phyloP scores from a whole-genome alignment of 306 rosid species.

The Adenanthera pavonina region DNA sequence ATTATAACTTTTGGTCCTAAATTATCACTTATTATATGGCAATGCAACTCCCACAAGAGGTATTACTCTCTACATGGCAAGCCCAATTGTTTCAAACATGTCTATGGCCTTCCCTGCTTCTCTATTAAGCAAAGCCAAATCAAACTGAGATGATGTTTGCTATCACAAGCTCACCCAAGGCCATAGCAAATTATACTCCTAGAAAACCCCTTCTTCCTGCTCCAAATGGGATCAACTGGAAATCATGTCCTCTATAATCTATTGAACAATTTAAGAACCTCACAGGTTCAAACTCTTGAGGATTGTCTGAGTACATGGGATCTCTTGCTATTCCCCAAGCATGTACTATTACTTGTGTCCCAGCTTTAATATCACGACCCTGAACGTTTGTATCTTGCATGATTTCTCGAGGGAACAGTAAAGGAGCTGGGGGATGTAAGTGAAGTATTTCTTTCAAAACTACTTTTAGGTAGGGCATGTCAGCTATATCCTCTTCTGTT shows the following conservation, averaged over 20 bases:
- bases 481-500: slow-evolving; percentile 46
- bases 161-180: slow-evolving; percentile 36
- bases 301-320: slow-evolving; percentile 27
- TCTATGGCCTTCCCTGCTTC: slow-evolving; percentile 38
- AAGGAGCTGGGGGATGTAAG: slow-evolving; percentile 50
- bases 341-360: slow-evolving; percentile 39
- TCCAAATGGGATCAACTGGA: slow-evolving; percentile 46
- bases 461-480: slow-evolving; percentile 54
- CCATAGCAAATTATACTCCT: slow-evolving; percentile 39
- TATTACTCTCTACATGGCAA: slow-evolving; percentile 35
- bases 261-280: slow-evolving; percentile 42
- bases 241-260: slow-evolving; percentile 50
- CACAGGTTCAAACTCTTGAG: slow-evolving; percentile 49
- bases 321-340: slow-evolving; percentile 54
- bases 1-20: too few relatives aligned
- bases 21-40: not conserved
- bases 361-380: slow-evolving; percentile 6
- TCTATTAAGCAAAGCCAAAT: slow-evolving; percentile 45
- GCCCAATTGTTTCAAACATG: slow-evolving; percentile 43
- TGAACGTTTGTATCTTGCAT: slow-evolving; percentile 27
- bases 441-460: slow-evolving; percentile 57
- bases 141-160: slow-evolving; percentile 48
- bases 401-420: slow-evolving; percentile 51
- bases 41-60: slow-evolving; percentile 44
- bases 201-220: slow-evolving; percentile 50